Conservation (phyloP, 2,329 filamentous ascomycete genomes). For the Davidsoniella eucalypti region DNA sequence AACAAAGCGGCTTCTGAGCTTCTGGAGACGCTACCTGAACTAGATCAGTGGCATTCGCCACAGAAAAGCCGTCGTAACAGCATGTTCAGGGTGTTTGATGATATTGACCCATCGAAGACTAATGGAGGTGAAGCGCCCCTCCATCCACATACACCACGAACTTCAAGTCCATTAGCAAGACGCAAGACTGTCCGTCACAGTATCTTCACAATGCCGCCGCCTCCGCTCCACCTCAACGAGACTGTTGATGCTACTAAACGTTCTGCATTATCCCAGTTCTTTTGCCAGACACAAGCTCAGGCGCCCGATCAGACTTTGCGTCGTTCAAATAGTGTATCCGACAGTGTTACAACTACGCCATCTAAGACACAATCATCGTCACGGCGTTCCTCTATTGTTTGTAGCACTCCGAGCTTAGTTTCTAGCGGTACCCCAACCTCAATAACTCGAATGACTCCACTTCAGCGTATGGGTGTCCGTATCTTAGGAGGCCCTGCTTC, state of each 20-base stretch:
- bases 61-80: slow-evolving; percentile 20
- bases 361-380: slow-evolving; percentile 20
- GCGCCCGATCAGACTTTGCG: background rate
- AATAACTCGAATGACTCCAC: slow-evolving; percentile 28
- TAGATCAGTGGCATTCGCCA: slow-evolving; percentile 29
- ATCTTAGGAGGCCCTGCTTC: slow-evolving; percentile 20
- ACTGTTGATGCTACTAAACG: background rate
- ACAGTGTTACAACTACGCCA: background rate
- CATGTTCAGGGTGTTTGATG: slow-evolving; percentile 29
- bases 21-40: slow-evolving; percentile 33
- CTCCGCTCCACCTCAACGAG: background rate
- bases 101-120: slow-evolving; percentile 15
- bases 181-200: slow-evolving; percentile 1
- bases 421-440: slow-evolving; percentile 21
- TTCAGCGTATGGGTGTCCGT: slow-evolving; percentile 35
- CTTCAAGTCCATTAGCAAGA: background rate
- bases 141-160: background rate
- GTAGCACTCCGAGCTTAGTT: slow-evolving; percentile 10
- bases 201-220: slow-evolving; percentile 6
- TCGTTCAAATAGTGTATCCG: background rate
- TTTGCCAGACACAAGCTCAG: background rate
- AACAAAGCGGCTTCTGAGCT: slow-evolving; percentile 29
- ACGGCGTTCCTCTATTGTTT: slow-evolving; percentile 18
- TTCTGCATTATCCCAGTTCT: background rate
- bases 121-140: background rate